Evolutionary conservation across 306 rosid species (phyloP).

Genomic region (Glycine soja): DNA sequence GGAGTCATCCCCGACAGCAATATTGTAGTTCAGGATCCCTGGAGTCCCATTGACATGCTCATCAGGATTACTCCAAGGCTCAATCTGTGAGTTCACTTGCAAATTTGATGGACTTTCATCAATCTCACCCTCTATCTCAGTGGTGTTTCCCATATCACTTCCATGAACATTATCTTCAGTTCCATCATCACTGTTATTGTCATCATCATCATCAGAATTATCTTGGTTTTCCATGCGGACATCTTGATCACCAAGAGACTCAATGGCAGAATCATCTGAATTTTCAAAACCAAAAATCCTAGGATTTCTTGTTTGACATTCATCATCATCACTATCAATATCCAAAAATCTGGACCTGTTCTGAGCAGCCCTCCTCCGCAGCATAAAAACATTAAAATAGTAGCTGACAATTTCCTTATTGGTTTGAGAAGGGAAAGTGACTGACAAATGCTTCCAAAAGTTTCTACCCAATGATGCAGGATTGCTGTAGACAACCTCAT

Average conservation of each 20-base stretch:
- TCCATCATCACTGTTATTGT: constrained; percentile 43
- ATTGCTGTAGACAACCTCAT: constrained; percentile 60
- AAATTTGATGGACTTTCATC: background rate
- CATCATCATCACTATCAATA: constrained; percentile 73
- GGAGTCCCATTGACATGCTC: constrained; percentile 19
- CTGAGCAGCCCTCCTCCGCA: constrained; percentile 59
- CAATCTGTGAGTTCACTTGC: constrained; percentile 33
- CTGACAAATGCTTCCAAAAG: constrained; percentile 63
- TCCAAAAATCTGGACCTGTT: constrained; percentile 56
- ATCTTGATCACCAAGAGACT: constrained; percentile 55
- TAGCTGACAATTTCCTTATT: constrained; percentile 58
- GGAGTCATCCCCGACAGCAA: constrained; percentile 41
- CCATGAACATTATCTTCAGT: constrained; percentile 27
- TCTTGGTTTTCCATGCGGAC: constrained; percentile 39
- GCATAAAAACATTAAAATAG: constrained; percentile 68
- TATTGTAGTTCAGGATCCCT: background rate
- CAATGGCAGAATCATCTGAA: constrained; percentile 64
- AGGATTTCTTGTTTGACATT: constrained; percentile 52
- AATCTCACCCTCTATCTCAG: constrained; percentile 5
- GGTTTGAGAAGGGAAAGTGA: constrained; percentile 53
- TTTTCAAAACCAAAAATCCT: constrained; percentile 32
- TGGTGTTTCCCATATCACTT: constrained; percentile 32
- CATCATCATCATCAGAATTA: constrained; percentile 55
- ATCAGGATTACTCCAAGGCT: constrained; percentile 33
- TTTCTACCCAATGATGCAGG: constrained; percentile 60